Base-by-base conservation (phyloP, 1,284 basidiomycete species). In the Macrocybe sp. region DNA sequence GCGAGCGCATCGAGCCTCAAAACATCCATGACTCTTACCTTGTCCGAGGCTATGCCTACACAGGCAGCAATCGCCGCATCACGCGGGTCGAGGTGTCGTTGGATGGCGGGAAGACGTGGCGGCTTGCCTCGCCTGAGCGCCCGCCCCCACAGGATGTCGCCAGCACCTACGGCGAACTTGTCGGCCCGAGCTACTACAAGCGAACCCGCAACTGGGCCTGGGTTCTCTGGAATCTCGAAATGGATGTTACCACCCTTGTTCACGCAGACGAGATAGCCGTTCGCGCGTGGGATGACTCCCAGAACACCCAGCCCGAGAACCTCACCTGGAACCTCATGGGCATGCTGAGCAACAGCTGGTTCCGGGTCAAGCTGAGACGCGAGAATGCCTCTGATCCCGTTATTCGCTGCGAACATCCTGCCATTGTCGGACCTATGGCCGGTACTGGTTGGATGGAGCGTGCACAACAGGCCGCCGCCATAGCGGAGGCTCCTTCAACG, bases 391-490 rank as follows among this genome's bases (percentile, higher is more conserved):
- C 63, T 1, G 64, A 64, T 7, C 57, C 58, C 3, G 61, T 67
- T 1, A 56, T 85, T 9, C 63, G 61, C 2, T 84, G 85, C 57
- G 81, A 85, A 59, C 83, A 85, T 55, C 83, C 83, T 1, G 79
- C 83, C 1, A 59, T 75, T 47, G 75, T 73, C 1, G 81, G 78
- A 3, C 66, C 62, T 8, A 63, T 66, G 22, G 53, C 71, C n/a
- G 76, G 75, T 22, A 22, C 22, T 6, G 82, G 82, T 2, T 85
- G 82, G 82, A 85, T 85, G 82, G 58, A 75, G 65, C 66, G 79
- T 28, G 63, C 83, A 56, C 80, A 81, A 58, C 62, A 66, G 16
- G 16, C 38, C 32, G 9, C 30, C 34, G 30, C 28, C 33, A 47
- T 54, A 16, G 45, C 32, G 4, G 46, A 55, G 9, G 62, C 68